Conservation (phyloP, 371 early-diverging fungal genomes). For the Scutellospora calospora region DNA sequence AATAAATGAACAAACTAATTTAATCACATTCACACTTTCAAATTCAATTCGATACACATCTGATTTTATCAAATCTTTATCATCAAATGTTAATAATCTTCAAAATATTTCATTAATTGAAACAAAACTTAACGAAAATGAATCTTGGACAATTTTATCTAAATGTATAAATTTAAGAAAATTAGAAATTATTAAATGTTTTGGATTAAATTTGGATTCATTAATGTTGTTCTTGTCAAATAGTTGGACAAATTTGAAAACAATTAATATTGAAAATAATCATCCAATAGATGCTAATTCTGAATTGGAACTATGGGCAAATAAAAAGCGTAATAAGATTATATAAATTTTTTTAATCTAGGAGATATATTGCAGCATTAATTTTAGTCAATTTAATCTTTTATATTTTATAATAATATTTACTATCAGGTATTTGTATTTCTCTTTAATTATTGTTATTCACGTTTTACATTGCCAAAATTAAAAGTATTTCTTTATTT, state of each 20-base stretch:
- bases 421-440: no score
- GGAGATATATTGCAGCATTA: no score
- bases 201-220: neutral
- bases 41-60: neutral
- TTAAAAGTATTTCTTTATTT: no score
- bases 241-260: neutral
- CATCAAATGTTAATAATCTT: neutral
- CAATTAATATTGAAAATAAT: neutral
- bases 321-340: neutral
- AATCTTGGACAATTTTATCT: neutral
- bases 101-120: neutral
- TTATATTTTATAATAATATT: no score
- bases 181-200: slow-evolving; percentile 4
- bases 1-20: neutral
- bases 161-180: neutral
- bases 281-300: neutral
- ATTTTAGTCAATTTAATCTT: no score
- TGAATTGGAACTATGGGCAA: neutral
- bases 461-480: no score
- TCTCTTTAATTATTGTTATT: no score
- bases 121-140: neutral
- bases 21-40: neutral
- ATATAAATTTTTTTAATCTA: no score
- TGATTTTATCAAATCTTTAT: neutral
- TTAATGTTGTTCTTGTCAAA: neutral